Conservation (phyloP, 2,329 filamentous ascomycete genomes). For the Penicillium sp. region DNA sequence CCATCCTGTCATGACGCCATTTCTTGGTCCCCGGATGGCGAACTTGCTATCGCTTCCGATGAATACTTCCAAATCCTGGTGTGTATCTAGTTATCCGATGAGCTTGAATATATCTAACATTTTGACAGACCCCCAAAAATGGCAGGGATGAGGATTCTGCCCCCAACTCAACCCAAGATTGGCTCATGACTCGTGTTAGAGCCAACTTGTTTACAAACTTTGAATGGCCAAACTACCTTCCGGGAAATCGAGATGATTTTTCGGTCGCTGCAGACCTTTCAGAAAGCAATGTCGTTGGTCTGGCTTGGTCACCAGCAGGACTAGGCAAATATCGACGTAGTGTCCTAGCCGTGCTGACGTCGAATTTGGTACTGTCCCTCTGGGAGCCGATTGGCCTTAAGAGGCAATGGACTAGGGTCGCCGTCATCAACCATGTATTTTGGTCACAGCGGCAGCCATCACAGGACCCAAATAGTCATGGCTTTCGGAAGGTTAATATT, state of each 20-base stretch:
- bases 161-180: conserved; percentile 19
- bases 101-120: background rate
- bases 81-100: conserved; percentile 18
- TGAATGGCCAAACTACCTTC: conserved; percentile 50
- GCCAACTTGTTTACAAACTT: conserved; percentile 52
- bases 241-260: conserved; percentile 48
- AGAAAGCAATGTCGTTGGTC: conserved; percentile 46
- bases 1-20: conserved; percentile 54
- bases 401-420: conserved; percentile 51
- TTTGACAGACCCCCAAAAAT: conserved; percentile 11
- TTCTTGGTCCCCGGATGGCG: conserved; percentile 59
- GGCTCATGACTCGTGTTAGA: conserved; percentile 44
- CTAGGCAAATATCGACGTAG: conserved; percentile 54
- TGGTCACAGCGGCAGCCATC: conserved; percentile 37
- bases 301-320: conserved; percentile 58
- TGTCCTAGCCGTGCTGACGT: conserved; percentile 55
- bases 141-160: conserved; percentile 19
- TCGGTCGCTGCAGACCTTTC: conserved; percentile 61
- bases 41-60: conserved; percentile 56
- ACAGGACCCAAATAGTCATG: conserved; percentile 21
- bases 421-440: conserved; percentile 54
- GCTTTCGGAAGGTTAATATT: conserved; percentile 34
- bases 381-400: conserved; percentile 52
- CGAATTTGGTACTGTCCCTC: conserved; percentile 56
- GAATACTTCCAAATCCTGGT: conserved; percentile 56